Evolutionary conservation across 495 filamentous ascomycete genomes (phyloP).

Genomic region (Aspergillus nanangensis): DNA sequence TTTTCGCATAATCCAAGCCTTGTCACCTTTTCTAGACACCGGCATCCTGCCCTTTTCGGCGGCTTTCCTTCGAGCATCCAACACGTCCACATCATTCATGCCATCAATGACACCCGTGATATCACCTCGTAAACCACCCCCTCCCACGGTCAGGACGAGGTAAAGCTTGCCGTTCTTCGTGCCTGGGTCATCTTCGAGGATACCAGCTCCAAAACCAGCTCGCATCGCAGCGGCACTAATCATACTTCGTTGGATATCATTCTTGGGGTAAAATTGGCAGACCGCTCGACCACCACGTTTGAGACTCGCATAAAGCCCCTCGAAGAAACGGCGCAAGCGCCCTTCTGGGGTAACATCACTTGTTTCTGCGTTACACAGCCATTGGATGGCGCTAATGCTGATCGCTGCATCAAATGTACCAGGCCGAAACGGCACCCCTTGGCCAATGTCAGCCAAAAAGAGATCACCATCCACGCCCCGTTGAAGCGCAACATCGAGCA

Average conservation of each 20-base stretch:
- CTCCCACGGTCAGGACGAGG: constrained; percentile 88
- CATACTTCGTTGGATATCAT: constrained; percentile 87
- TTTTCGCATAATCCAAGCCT: constrained; percentile 87
- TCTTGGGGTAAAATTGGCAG: constrained; percentile 97
- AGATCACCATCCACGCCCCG: constrained; percentile 90
- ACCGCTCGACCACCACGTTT: constrained; percentile 85
- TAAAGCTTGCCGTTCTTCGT: constrained; percentile 95
- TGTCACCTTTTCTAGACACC: constrained; percentile 67
- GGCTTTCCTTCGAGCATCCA: constrained; percentile 62
- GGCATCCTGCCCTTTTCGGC: constrained; percentile 40
- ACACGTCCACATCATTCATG: constrained; percentile 80
- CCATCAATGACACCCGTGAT: constrained; percentile 82
- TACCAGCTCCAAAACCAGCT: constrained; percentile 91
- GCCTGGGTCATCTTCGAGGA: constrained; percentile 90
- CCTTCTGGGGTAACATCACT: constrained; percentile 74
- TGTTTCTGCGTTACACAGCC: constrained; percentile 93
- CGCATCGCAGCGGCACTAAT: constrained; percentile 82
- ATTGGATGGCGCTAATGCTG: constrained; percentile 91
- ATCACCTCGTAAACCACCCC: constrained; percentile 68
- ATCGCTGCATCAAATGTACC: constrained; percentile 94
- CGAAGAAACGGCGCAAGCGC: constrained; percentile 80
- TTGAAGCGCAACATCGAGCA: constrained; percentile 89
- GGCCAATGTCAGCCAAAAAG: constrained; percentile 87
- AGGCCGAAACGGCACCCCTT: constrained; percentile 90
- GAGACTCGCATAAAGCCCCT: constrained; percentile 81